A percentile compares a stretch with the other conserved stretches of the same genome.
Evolutionary conservation across 805 yeast species (phyloP).

Genomic region (Saccharomycopsis malanga): DNA sequence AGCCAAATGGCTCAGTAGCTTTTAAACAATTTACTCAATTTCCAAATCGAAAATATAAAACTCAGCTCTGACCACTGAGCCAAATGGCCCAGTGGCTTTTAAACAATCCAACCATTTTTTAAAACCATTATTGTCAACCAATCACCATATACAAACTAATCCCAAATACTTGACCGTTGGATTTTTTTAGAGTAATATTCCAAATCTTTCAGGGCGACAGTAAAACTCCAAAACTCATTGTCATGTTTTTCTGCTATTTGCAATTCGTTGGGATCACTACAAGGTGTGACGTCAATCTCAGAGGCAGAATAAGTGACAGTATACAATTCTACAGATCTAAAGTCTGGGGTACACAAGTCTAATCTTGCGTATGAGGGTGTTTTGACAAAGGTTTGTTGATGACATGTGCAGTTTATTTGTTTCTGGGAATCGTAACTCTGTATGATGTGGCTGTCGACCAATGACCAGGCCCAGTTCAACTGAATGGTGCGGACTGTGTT

Average conservation of each 20-base stretch:
- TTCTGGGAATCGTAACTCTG: background rate
- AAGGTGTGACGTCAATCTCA: background rate
- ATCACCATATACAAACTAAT: no score
- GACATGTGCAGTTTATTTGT: no score
- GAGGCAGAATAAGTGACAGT: background rate
- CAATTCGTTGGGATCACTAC: background rate
- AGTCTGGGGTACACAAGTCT: conserved; percentile 4
- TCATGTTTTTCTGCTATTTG: background rate
- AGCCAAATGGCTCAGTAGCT: no score
- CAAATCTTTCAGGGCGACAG: background rate
- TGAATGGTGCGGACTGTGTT: background rate
- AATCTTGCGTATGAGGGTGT: background rate
- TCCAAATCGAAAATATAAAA: no score
- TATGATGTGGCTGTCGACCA: background rate
- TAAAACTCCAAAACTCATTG: background rate
- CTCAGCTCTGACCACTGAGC: no score
- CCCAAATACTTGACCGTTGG: no score
- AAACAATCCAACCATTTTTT: no score
- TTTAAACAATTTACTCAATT: no score
- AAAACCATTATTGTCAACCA: no score
- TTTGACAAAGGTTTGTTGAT: background rate
- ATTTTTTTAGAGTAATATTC: no score
- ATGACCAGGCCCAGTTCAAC: conserved; percentile 4
- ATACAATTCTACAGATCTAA: background rate
- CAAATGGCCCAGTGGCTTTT: no score